Evolutionary conservation across 78 protist genomes (phyloP).

Genomic region (Chrysochromulina tobinii): DNA sequence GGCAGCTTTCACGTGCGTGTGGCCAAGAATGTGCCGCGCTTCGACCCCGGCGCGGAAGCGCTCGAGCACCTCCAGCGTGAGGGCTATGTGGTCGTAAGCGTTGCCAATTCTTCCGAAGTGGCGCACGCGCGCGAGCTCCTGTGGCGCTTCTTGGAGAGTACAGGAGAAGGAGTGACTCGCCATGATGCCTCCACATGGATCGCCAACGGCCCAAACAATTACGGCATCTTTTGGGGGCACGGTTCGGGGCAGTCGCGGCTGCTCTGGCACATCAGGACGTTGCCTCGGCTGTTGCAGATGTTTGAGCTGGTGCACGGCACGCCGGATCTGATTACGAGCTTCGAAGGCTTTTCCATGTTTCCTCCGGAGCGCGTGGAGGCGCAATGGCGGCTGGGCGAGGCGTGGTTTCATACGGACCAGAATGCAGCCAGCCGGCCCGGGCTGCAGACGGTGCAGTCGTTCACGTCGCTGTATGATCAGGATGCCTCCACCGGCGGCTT

Average conservation of each 20-base stretch:
- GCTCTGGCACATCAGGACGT: neutral
- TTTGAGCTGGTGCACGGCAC: neutral
- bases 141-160: neutral
- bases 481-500: neutral
- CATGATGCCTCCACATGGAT: neutral
- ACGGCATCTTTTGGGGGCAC: neutral
- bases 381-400: neutral
- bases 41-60: neutral
- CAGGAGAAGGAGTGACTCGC: neutral
- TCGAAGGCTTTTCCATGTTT: neutral
- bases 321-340: neutral
- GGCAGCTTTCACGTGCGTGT: too few relatives aligned
- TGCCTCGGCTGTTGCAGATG: neutral
- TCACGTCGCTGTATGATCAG: neutral
- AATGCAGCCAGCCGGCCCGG: neutral
- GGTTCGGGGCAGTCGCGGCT: neutral
- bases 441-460: neutral
- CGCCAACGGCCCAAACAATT: neutral
- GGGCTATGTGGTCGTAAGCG: neutral
- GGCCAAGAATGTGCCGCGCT: neutral
- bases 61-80: neutral
- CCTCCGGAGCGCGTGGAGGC: neutral
- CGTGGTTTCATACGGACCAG: constrained; percentile 26
- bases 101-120: neutral
- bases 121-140: neutral